Conservation (phyloP, 352 stramenopile species). For the Chrysophaeum taylorii region DNA sequence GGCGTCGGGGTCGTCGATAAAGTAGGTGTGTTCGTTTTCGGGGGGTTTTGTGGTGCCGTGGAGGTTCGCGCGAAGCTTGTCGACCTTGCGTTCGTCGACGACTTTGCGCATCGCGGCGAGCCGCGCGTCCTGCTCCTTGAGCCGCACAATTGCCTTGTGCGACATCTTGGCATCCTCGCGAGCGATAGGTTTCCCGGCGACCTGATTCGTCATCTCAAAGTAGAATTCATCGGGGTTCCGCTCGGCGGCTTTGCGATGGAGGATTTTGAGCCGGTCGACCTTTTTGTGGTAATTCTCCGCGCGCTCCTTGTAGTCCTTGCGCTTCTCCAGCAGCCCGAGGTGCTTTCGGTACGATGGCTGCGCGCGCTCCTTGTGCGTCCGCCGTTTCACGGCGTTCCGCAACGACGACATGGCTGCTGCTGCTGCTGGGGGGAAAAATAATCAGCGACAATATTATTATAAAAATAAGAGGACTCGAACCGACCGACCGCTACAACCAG, state of each 20-base stretch:
- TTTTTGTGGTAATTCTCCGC: slow-evolving; percentile 91
- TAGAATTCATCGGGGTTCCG: slow-evolving; percentile 99
- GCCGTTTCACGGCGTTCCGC: slow-evolving; percentile 94
- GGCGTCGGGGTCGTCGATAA: slow-evolving; percentile 13
- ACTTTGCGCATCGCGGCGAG: slow-evolving; percentile 75
- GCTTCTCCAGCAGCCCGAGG: slow-evolving; percentile 93
- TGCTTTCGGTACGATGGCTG: slow-evolving; percentile 79
- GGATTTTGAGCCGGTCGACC: slow-evolving; percentile 63
- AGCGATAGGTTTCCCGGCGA: slow-evolving; percentile 38
- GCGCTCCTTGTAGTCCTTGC: slow-evolving; percentile 93
- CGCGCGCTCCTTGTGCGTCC: slow-evolving; percentile 94
- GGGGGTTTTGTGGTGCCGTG: no score
- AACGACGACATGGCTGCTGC: slow-evolving; percentile 71
- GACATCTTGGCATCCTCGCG: slow-evolving; percentile 31
- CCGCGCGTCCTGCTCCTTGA: slow-evolving; percentile 91
- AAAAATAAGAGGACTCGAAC: no score
- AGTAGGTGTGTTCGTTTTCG: slow-evolving; percentile 10
- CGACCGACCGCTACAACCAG: no score
- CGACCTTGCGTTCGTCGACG: slow-evolving; percentile 54
- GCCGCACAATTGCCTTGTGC: slow-evolving; percentile 29
- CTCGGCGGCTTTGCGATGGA: slow-evolving; percentile 81
- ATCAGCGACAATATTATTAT: no score
- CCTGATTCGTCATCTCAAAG: slow-evolving; percentile 81
- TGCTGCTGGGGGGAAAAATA: no score
- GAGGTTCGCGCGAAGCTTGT: slow-evolving; percentile 52